Evolutionary conservation across 164 flowering plant species (phyloP).

Genomic region (Stephania japonica): DNA sequence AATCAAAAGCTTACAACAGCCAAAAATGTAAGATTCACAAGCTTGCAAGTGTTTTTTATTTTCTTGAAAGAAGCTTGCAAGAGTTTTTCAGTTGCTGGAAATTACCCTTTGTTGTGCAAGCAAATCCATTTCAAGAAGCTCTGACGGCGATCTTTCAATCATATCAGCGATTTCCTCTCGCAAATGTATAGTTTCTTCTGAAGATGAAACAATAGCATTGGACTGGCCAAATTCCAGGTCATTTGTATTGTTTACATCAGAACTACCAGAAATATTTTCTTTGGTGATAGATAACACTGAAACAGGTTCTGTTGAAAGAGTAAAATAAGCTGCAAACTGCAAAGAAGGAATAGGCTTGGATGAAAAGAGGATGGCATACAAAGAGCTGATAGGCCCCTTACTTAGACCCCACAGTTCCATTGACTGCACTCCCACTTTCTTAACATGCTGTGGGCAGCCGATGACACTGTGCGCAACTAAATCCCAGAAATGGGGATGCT

Average conservation of each 20-base stretch:
- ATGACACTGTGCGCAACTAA: slow-evolving; percentile 57
- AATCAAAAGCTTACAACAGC: no score
- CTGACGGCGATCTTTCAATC: slow-evolving; percentile 48
- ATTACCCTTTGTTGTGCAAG: slow-evolving; percentile 51
- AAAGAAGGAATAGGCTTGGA: slow-evolving; percentile 51
- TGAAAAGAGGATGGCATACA: slow-evolving; percentile 81
- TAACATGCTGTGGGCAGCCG: slow-evolving; percentile 51
- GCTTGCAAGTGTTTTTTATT: no score
- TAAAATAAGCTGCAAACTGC: slow-evolving; percentile 68
- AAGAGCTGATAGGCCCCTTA: slow-evolving; percentile 70
- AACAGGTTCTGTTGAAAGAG: slow-evolving; percentile 69
- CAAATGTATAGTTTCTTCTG: slow-evolving; percentile 41
- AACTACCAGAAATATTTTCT: slow-evolving; percentile 22
- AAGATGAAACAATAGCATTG: slow-evolving; percentile 26
- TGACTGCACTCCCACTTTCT: slow-evolving; percentile 62
- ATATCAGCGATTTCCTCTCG: slow-evolving; percentile 64
- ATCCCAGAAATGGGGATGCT: slow-evolving; percentile 64
- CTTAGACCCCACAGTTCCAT: slow-evolving; percentile 84
- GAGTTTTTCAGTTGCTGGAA: slow-evolving; percentile 5
- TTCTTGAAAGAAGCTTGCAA: not conserved
- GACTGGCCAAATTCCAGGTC: slow-evolving; percentile 25
- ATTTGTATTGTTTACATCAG: slow-evolving; percentile 16
- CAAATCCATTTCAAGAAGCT: slow-evolving; percentile 56
- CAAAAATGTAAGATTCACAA: no score
- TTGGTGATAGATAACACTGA: slow-evolving; percentile 38